Base-by-base conservation (phyloP, 2,329 filamentous ascomycete genomes). In the Pseudogymnoascus sp. region DNA sequence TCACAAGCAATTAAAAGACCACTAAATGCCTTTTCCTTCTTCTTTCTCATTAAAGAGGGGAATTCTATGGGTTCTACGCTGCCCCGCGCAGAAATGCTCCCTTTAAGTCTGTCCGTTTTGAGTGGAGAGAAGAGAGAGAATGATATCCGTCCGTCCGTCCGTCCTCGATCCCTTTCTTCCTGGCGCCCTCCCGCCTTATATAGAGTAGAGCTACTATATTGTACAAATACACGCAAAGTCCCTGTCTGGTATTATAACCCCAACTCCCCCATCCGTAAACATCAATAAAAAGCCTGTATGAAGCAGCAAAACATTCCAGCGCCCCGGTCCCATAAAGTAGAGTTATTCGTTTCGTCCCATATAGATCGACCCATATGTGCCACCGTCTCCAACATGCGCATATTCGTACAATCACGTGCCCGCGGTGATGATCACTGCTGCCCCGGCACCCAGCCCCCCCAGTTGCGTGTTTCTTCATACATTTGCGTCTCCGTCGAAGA, bases 121-220 rank as follows among this genome's bases (percentile, higher is more conserved):
- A 52, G 45, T 30, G 13, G 26, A 30, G 45, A 52, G 21, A n/a
- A 18, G 45, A 52, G 21, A 26, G 26, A 19, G 19, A 26, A 52
- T 18, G 41, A 52, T 30, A 30, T 30, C 45, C 45, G 15, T 52
- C 45, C 45, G 9, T 10, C 41, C 37, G 10, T 21, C 19, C 5
- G 8, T 48, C n/a, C 45, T 52, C 45, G 26, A 52, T 52, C 45
- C 45, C 45, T 18, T 30, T 30, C 26, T 30, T 12, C 23, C 45
- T 19, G 45, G 45, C 45, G 45, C 45, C 45, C 26, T 30, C 45
- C n/a, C 26, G 45, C 45, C 45, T 10, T 30, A 52, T 18, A 52
- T 52, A 52, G 45, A 52, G 45, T 52, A 52, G 26, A 52, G 45
- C 45, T 52, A 30, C 45, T 52, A 52, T 52, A 52, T 12, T 18